Evolutionary conservation across 441 rosid species (phyloP).

Genomic region (Geranium incanum): DNA sequence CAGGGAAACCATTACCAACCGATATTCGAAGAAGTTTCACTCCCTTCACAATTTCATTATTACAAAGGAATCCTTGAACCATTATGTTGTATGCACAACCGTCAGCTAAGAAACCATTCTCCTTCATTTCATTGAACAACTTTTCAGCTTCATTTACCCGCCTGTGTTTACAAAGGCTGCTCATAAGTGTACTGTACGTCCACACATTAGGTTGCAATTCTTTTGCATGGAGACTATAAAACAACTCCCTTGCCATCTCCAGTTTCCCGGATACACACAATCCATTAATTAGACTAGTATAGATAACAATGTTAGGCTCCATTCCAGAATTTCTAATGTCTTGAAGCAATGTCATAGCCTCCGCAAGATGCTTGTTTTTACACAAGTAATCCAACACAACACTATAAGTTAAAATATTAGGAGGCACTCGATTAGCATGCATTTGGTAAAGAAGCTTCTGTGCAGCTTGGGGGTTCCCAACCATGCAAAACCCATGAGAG

Average conservation of each 20-base stretch:
- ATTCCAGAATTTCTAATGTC: background rate
- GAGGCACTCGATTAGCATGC: background rate
- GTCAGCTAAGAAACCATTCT: background rate
- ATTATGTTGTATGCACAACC: background rate
- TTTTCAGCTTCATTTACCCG: background rate
- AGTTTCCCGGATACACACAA: background rate
- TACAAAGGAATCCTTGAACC: background rate
- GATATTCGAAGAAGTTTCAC: background rate
- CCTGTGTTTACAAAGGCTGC: background rate
- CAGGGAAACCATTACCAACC: background rate
- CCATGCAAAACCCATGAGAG: background rate
- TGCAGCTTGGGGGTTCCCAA: background rate
- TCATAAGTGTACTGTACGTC: background rate
- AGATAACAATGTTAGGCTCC: background rate
- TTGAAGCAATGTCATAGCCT: background rate
- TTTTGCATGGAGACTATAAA: background rate
- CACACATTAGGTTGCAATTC: background rate
- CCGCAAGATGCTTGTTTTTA: background rate
- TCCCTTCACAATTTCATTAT: background rate
- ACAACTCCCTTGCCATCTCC: background rate
- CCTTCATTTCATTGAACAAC: background rate
- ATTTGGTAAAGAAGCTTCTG: background rate
- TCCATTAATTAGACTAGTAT: background rate
- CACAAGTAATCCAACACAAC: background rate
- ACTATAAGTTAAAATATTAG: background rate